Evolutionary conservation across 495 filamentous ascomycete species (phyloP).

Genomic region (Xylaria curta): DNA sequence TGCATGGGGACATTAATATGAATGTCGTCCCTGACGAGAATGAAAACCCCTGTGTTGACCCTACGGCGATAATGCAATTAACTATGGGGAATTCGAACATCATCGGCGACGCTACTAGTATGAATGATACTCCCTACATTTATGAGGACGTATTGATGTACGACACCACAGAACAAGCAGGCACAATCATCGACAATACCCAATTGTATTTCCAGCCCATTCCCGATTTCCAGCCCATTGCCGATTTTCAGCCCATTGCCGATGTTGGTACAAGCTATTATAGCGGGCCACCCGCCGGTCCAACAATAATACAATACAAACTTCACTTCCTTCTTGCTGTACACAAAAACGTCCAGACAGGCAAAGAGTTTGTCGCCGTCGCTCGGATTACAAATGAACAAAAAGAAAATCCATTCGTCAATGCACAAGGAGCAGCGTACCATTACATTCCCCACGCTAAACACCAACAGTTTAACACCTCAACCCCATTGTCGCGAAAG

Average conservation of each 20-base stretch:
- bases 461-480: neutral
- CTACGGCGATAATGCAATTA: neutral
- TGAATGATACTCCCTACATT: neutral
- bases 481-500: neutral
- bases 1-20: neutral
- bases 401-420: neutral
- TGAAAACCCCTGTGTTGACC: slow-evolving; percentile 4
- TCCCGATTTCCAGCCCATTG: too few relatives aligned
- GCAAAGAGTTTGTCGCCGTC: slow-evolving; percentile 4
- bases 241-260: neutral
- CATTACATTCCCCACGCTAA: neutral
- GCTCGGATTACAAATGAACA: neutral
- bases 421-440: neutral
- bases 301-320: slow-evolving; percentile 3
- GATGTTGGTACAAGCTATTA: neutral
- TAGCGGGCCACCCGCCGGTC: too few relatives aligned
- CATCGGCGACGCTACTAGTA: too few relatives aligned
- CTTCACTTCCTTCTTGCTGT: neutral
- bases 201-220: neutral
- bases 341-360: neutral
- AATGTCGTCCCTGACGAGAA: neutral
- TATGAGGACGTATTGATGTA: neutral
- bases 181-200: neutral
- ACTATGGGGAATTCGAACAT: neutral
- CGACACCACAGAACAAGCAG: neutral